These are phyloP conservation scores for Nitzschia sp. DNA, from an alignment of 108 stramenopile genomes.

Conservation along the genomic window DNA sequence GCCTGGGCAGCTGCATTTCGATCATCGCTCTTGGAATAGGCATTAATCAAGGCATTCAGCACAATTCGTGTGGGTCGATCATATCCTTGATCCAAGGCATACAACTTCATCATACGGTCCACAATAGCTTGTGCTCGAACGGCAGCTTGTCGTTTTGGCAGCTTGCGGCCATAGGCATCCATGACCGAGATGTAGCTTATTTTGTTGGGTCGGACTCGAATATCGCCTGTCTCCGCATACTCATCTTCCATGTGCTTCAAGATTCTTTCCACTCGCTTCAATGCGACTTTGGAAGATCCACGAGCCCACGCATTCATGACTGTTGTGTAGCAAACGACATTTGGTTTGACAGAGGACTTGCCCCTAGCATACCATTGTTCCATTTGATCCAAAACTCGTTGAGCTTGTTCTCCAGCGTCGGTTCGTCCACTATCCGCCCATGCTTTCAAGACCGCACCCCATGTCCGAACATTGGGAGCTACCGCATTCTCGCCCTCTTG, in stretches of 20 bases:
- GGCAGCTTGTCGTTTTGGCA: conserved; percentile 40
- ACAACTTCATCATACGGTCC: conserved; percentile 74
- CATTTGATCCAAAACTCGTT: conserved; percentile 60
- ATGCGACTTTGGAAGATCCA: conserved; percentile 31
- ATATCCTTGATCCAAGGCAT: conserved; percentile 51
- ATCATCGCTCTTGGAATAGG: conserved; percentile 58
- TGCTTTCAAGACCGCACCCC: conserved; percentile 60
- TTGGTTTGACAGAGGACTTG: conserved; percentile 27
- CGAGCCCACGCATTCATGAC: conserved; percentile 64
- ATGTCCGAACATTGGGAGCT: conserved; percentile 43
- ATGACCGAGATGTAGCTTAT: conserved; percentile 50
- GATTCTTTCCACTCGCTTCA: conserved; percentile 52
- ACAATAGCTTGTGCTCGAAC: conserved; percentile 63
- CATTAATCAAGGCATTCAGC: conserved; percentile 71
- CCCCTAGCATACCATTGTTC: conserved; percentile 46
- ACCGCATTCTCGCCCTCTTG: conserved; percentile 33
- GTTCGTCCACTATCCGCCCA: conserved; percentile 57
- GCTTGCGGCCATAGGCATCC: conserved; percentile 39
- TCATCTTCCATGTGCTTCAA: conserved; percentile 47
- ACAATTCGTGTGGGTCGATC: conserved; percentile 64
- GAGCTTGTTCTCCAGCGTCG: conserved; percentile 56
- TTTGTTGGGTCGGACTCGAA: conserved; percentile 45
- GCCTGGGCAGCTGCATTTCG: conserved; percentile 52
- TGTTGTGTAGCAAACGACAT: conserved; percentile 48
- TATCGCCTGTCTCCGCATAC: conserved; percentile 34